Percentiles rank a stretch among this genome's conserved stretches.
Conservation (phyloP, 2,329 filamentous ascomycete genomes). For the Rutstroemia sp. region DNA sequence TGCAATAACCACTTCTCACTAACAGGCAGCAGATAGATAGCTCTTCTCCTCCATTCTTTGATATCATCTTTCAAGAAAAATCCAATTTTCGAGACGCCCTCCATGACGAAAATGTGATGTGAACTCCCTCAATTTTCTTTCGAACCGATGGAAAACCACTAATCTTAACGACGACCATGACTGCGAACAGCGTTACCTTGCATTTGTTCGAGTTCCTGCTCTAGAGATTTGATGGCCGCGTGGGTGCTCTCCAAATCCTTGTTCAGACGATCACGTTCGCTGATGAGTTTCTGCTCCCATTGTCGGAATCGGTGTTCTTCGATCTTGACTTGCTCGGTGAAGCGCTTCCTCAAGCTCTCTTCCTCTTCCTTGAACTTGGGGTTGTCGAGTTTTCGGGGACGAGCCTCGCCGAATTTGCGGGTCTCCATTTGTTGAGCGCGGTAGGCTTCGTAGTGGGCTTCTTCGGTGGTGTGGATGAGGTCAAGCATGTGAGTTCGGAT, state of each 20-base stretch:
- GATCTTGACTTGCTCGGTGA: constrained; percentile 99
- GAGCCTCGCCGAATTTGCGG: constrained; percentile 95
- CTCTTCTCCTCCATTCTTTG: constrained; percentile 9
- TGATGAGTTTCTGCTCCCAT: constrained; percentile 99
- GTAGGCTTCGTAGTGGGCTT: constrained; percentile 98
- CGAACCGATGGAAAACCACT: not conserved
- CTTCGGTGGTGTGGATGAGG: constrained; percentile 98
- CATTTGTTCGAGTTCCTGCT: constrained; percentile 87
- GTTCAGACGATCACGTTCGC: constrained; percentile 97
- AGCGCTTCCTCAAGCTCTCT: constrained; percentile 94
- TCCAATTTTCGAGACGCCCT: constrained; percentile 3
- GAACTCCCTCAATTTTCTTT: too few relatives aligned
- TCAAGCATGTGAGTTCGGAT: constrained; percentile 99
- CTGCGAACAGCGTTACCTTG: constrained; percentile 82
- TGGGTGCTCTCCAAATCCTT: constrained; percentile 99
- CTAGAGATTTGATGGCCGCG: constrained; percentile 84
- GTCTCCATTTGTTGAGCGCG: constrained; percentile 99
- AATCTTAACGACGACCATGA: constrained; percentile 75
- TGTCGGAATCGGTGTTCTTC: constrained; percentile 98
- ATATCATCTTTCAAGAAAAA: constrained; percentile 4
- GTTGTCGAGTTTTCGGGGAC: constrained; percentile 97
- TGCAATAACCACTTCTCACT: constrained; percentile 11
- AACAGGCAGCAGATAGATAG: constrained; percentile 22
- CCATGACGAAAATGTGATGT: not conserved
- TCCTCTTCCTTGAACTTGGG: constrained; percentile 99